Conservation (phyloP, 2,329 filamentous ascomycete genomes). For the Daldinia eschscholtzii region DNA sequence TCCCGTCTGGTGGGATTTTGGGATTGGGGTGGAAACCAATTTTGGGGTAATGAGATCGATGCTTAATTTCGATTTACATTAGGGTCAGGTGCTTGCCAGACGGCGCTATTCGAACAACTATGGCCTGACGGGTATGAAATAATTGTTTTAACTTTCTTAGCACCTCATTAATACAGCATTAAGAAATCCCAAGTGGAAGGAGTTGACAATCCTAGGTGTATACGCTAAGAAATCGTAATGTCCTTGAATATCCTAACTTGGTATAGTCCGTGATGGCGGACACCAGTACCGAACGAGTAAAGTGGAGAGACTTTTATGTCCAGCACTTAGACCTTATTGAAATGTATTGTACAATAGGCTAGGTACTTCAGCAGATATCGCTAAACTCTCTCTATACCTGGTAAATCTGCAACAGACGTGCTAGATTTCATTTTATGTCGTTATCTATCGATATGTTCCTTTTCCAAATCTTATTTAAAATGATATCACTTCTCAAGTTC, state of each 20-base stretch:
- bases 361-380: too few relatives aligned
- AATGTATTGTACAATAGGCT: too few relatives aligned
- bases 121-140: not conserved
- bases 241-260: not conserved
- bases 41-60: conserved; percentile 17
- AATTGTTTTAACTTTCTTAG: not conserved
- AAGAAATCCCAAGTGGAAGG: conserved; percentile 10
- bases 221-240: not conserved
- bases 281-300: not conserved
- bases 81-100: conserved; percentile 25
- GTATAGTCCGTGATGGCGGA: not conserved
- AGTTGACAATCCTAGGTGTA: conserved; percentile 3
- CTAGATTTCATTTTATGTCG: conserved; percentile 1
- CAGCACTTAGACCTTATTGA: too few relatives aligned
- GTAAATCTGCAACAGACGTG: conserved; percentile 3
- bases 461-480: conserved; percentile 26
- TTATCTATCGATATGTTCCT: conserved; percentile 16
- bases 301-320: conserved; percentile 3
- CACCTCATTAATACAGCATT: conserved; percentile 9
- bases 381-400: too few relatives aligned
- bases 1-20: not conserved
- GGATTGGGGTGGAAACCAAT: conserved; percentile 13
- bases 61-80: conserved; percentile 40
- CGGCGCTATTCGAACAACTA: conserved; percentile 5
- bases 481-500: conserved; percentile 34